Percentiles rank a stretch among this genome's conserved stretches.
phyloP scores from a whole-genome alignment of 2,329 filamentous ascomycete genomes.

The Ophiostoma sp. region DNA sequence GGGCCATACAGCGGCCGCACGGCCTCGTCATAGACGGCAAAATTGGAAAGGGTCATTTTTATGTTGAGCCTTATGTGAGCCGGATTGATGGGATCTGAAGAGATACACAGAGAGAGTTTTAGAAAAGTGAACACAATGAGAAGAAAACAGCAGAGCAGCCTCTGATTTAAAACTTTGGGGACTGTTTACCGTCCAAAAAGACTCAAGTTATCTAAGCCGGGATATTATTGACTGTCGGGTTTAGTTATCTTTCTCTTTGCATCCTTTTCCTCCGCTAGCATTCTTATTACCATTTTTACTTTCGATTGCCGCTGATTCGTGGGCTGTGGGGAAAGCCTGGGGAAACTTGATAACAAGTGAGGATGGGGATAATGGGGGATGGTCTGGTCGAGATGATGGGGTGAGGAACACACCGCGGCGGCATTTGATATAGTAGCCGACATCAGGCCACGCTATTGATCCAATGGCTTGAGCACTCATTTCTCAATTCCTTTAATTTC shows the following conservation, averaged over 20 bases:
- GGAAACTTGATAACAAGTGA: background rate
- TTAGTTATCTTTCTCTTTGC: background rate
- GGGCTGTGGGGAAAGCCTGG: background rate
- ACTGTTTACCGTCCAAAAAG: background rate
- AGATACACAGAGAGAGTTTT: no score
- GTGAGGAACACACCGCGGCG: background rate
- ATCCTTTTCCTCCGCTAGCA: background rate
- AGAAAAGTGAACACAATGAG: background rate
- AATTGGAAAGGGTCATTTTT: conserved; percentile 14
- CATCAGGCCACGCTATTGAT: background rate
- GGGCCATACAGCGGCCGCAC: conserved; percentile 16
- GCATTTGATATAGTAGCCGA: background rate
- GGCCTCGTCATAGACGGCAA: conserved; percentile 20
- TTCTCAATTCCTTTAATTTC: background rate
- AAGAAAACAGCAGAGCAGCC: background rate
- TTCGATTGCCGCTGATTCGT: conserved; percentile 3
- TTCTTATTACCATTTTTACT: background rate
- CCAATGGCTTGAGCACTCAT: background rate
- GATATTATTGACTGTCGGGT: background rate
- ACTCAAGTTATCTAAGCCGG: background rate
- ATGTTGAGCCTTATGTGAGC: background rate
- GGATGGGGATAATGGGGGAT: background rate
- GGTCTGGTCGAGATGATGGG: background rate
- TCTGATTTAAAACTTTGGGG: background rate
- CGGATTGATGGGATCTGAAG: background rate